Evolutionary conservation across 1,284 basidiomycete species (phyloP), one percentile per base, ranked within the genome.

Genomic region (Kwoniella shivajii): DNA sequence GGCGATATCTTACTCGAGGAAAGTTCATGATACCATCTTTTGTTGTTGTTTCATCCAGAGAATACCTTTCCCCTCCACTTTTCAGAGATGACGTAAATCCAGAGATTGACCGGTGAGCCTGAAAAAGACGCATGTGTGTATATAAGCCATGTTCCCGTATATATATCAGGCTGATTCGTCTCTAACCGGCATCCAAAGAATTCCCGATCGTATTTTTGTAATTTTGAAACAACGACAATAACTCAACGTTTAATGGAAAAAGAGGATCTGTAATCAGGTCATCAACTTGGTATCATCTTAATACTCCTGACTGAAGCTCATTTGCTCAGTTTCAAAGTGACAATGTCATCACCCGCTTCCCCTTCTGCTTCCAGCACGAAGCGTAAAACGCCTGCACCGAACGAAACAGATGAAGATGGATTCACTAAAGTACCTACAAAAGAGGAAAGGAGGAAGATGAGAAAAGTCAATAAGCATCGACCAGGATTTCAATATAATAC

Each of bases 401-500:
- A n/a, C 14, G 14, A 22, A 24, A 33, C n/a, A 27, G 50, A 54
- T 41, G 51, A 51, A 16, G 66, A 64, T 14, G 84, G 79, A 45
- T 91, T 89, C 85, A 86, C 83, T 2, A 88, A 85, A 66, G 86
- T 90, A 6, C 56, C 65, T 39, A 68, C 70, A 2, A 66, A 62
- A 37, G 68, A 76, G 27, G 88, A 89, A 68, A 87, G 84, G 72
- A 81, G 87, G 53, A 90, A 89, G 74, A 80, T 84, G 56, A 89
- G 89, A 79, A 92, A 91, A 72, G 57, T 83, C 79, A 72, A 89
- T 84, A 79, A 82, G 4, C 79, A 78, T n/a, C 80, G 83, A 36
- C 89, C 90, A 0, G 79, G 84, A 57, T 92, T 94, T 74, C 85
- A 90, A 82, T 92, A 90, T 63, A 84, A 85, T 31, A 87, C 85